These are phyloP conservation scores for Whalleya microplaca DNA, from an alignment of 2,329 filamentous ascomycete species.

Conservation along the genomic window DNA sequence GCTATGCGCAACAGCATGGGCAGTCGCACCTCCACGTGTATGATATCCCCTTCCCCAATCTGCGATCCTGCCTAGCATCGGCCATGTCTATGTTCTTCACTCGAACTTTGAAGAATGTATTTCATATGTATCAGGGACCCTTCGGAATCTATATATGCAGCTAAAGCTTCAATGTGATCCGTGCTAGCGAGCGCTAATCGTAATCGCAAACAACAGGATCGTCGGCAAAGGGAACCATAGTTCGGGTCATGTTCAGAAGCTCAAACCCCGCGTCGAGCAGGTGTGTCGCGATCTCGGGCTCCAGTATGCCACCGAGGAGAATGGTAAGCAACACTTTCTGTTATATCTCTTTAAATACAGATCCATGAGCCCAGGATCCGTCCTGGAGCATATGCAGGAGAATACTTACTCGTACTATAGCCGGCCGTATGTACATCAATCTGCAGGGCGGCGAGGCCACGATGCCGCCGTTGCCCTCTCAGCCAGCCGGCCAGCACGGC, in stretches of 20 bases:
- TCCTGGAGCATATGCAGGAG: not conserved
- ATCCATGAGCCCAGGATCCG: not conserved
- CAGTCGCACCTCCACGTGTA: slow-evolving; percentile 85
- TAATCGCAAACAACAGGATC: slow-evolving; percentile 54
- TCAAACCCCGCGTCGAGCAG: slow-evolving; percentile 92
- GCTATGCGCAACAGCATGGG: slow-evolving; percentile 71
- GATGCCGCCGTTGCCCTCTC: slow-evolving; percentile 52
- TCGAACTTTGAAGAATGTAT: not conserved
- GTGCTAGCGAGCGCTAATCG: not conserved
- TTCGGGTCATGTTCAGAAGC: slow-evolving; percentile 80
- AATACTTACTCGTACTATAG: too few relatives aligned
- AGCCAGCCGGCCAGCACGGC: slow-evolving; percentile 39
- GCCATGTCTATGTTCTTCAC: not conserved
- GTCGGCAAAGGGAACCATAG: slow-evolving; percentile 95
- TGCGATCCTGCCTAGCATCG: not conserved
- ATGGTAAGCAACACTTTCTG: slow-evolving; percentile 46
- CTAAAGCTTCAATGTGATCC: not conserved
- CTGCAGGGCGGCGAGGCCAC: slow-evolving; percentile 71
- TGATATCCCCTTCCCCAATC: slow-evolving; percentile 29
- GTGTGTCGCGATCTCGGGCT: slow-evolving; percentile 83
- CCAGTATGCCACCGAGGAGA: slow-evolving; percentile 81
- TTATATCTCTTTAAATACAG: not conserved
- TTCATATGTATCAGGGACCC: not conserved
- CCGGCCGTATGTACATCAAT: slow-evolving; percentile 87
- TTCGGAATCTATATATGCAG: not conserved